These are phyloP conservation scores for Sisymbrium altissimum DNA, from an alignment of 345 rosid genomes.

Conservation along the genomic window DNA sequence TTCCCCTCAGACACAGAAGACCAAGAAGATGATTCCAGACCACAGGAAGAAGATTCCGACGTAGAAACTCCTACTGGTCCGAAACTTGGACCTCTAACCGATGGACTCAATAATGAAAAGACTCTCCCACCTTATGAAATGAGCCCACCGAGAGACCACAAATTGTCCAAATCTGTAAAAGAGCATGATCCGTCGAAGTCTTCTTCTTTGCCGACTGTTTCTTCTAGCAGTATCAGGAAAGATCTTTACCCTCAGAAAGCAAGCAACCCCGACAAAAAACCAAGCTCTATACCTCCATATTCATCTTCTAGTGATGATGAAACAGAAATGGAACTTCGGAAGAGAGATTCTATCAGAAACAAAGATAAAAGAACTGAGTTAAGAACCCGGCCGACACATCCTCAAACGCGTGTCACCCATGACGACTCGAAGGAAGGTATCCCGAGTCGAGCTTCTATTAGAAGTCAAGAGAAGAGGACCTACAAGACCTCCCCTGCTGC, in stretches of 20 bases:
- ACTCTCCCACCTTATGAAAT: slow-evolving; percentile 45
- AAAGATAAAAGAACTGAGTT: slow-evolving; percentile 37
- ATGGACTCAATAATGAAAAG: slow-evolving; percentile 51
- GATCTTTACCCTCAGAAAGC: slow-evolving; percentile 33
- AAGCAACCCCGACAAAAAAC: slow-evolving; percentile 25
- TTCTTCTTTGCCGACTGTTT: slow-evolving; percentile 30
- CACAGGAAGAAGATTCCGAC: slow-evolving; percentile 34
- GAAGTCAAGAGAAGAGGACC: slow-evolving; percentile 25
- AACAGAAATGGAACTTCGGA: slow-evolving; percentile 31
- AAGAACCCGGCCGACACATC: slow-evolving; percentile 33
- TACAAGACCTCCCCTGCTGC: slow-evolving; percentile 13
- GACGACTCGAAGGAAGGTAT: slow-evolving; percentile 37
- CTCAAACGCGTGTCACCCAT: slow-evolving; percentile 38
- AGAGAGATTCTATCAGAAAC: slow-evolving; percentile 26
- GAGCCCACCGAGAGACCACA: slow-evolving; percentile 30
- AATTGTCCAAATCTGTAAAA: slow-evolving; percentile 33
- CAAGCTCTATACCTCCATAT: slow-evolving; percentile 30
- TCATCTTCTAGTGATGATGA: slow-evolving; percentile 39
- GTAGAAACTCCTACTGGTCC: slow-evolving; percentile 42
- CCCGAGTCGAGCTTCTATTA: slow-evolving; percentile 32
- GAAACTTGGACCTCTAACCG: slow-evolving; percentile 45
- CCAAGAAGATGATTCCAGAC: slow-evolving; percentile 34
- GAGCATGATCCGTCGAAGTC: slow-evolving; percentile 32
- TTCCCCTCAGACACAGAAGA: slow-evolving; percentile 28
- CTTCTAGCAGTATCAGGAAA: slow-evolving; percentile 32